Percentiles rank a stretch among this genome's conserved stretches.
Conservation (phyloP, 2,329 filamentous ascomycete genomes). For the Diaporthe batatas region DNA sequence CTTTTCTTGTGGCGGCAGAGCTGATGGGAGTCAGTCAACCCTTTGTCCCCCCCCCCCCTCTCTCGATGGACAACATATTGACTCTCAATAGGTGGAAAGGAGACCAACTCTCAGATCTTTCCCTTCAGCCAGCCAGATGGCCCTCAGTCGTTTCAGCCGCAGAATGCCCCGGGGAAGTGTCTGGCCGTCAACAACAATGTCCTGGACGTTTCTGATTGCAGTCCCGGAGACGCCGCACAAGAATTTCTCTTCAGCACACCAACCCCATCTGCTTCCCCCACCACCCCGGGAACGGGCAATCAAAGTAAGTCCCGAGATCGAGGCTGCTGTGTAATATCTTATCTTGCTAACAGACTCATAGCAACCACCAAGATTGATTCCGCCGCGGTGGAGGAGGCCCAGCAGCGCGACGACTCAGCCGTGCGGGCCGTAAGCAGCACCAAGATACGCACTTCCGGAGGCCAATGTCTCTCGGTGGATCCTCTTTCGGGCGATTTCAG, state of each 20-base stretch:
- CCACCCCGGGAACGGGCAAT: neutral
- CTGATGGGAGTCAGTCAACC: slow-evolving; percentile 59
- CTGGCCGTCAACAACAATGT: slow-evolving; percentile 59
- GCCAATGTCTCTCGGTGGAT: slow-evolving; percentile 65
- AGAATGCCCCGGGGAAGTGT: slow-evolving; percentile 61
- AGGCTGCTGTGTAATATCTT: neutral
- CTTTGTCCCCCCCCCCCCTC: neutral
- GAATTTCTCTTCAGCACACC: slow-evolving; percentile 54
- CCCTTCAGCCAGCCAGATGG: slow-evolving; percentile 54
- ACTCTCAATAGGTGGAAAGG: slow-evolving; percentile 55
- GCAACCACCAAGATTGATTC: slow-evolving; percentile 62
- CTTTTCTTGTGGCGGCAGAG: slow-evolving; percentile 71
- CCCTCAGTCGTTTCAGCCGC: slow-evolving; percentile 59
- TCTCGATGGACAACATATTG: neutral
- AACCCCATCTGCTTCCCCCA: neutral
- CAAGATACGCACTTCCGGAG: slow-evolving; percentile 61
- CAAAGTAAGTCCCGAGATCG: neutral
- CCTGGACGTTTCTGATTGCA: slow-evolving; percentile 60
- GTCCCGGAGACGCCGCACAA: slow-evolving; percentile 56
- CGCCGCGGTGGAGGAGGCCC: slow-evolving; percentile 62
- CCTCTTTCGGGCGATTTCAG: slow-evolving; percentile 67
- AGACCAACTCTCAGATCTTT: slow-evolving; percentile 67
- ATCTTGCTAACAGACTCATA: slow-evolving; percentile 43
- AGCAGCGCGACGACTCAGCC: slow-evolving; percentile 61
- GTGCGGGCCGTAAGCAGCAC: slow-evolving; percentile 60